phyloP scores from a whole-genome alignment of 768 basidiomycete genomes.

The Podaxis mareebaensis region DNA sequence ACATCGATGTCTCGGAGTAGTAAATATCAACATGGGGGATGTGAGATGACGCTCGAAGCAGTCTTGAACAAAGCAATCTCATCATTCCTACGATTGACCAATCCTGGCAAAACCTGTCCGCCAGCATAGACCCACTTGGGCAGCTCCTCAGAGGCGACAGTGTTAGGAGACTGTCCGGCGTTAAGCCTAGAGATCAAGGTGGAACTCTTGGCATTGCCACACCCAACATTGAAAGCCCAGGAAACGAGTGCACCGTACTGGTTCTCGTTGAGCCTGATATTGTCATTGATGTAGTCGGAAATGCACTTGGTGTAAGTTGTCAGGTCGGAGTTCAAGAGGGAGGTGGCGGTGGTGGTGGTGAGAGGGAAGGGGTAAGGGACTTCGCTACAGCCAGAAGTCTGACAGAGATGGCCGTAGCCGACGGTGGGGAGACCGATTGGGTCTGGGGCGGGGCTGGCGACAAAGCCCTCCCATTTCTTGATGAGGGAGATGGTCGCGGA shows the following conservation, averaged over 20 bases:
- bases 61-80: constrained; percentile 34
- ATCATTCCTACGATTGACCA: constrained; percentile 26
- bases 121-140: constrained; percentile 32
- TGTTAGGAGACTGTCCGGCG: constrained; percentile 30
- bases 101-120: constrained; percentile 27
- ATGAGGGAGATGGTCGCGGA: constrained; percentile 30
- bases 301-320: constrained; percentile 26
- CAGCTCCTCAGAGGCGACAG: constrained; percentile 32
- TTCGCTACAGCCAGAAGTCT: constrained; percentile 30
- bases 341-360: constrained; percentile 28
- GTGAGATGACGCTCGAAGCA: constrained; percentile 26
- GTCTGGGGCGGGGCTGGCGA: constrained; percentile 32
- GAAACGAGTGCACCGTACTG: constrained; percentile 34
- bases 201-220: constrained; percentile 26
- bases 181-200: constrained; percentile 31
- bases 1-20: neutral
- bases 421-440: constrained; percentile 37
- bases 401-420: constrained; percentile 36
- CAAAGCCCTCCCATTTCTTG: constrained; percentile 37
- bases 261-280: constrained; percentile 30
- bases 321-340: constrained; percentile 30
- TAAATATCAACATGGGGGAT: constrained; percentile 23
- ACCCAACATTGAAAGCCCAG: constrained; percentile 33
- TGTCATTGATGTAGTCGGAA: constrained; percentile 22
- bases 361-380: constrained; percentile 36